These are phyloP conservation scores for Achaetomiella virescens DNA, from an alignment of 495 filamentous ascomycete species.

Conservation along the genomic window DNA sequence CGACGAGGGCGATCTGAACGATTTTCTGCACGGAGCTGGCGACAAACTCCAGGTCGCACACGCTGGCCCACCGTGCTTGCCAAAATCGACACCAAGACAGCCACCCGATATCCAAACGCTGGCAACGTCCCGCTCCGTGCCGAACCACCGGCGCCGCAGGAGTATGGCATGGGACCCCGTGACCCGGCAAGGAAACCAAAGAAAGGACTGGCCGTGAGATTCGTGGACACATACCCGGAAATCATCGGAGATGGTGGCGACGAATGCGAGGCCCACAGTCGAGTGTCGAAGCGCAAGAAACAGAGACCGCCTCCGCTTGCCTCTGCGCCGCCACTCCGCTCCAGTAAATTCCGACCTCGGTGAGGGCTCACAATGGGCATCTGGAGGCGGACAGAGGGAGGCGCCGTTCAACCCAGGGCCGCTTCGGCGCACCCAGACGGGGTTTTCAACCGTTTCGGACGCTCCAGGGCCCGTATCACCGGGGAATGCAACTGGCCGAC, in stretches of 20 bases:
- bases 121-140: constrained; percentile 27
- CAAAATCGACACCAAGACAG: constrained; percentile 41
- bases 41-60: constrained; percentile 39
- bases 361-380: constrained; percentile 17
- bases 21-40: constrained; percentile 39
- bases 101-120: constrained; percentile 40
- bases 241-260: constrained; percentile 85
- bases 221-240: constrained; percentile 59
- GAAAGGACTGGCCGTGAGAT: constrained; percentile 66
- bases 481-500: constrained; percentile 25
- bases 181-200: constrained; percentile 13
- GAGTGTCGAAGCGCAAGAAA: constrained; percentile 57
- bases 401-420: constrained; percentile 30
- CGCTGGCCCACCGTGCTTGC: constrained; percentile 37
- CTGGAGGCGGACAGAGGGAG: constrained; percentile 17
- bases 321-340: constrained; percentile 8
- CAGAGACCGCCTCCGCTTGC: constrained; percentile 32
- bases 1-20: constrained; percentile 36
- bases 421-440: constrained; percentile 45
- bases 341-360: constrained; percentile 16
- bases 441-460: constrained; percentile 31
- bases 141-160: constrained; percentile 12
- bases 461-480: constrained; percentile 25
- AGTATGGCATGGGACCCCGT: neutral
- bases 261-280: constrained; percentile 62